Evolutionary conservation across 441 rosid genomes (phyloP).

Genomic region (Populus trichocarpa): DNA sequence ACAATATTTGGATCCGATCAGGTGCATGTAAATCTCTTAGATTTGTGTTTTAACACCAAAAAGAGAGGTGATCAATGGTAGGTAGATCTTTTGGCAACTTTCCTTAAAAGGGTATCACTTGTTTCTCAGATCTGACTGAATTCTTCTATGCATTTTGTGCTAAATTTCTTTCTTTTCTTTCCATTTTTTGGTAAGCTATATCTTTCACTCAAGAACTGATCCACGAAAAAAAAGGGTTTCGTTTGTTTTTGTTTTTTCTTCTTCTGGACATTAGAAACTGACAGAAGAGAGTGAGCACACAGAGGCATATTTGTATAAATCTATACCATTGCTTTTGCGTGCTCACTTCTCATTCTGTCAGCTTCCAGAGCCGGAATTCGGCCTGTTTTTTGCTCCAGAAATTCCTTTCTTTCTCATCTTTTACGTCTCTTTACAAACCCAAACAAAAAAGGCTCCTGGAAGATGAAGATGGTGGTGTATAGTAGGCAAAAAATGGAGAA

Average conservation of each 20-base stretch:
- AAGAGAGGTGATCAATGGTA: slow-evolving; percentile 8
- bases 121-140: slow-evolving; percentile 46
- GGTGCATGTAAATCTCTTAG: not conserved
- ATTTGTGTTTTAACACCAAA: not conserved
- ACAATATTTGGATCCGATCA: not conserved
- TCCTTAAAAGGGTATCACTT: slow-evolving; percentile 28
- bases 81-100: slow-evolving; percentile 23
- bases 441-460: not conserved
- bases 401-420: not conserved
- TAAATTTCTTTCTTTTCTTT: slow-evolving; percentile 5
- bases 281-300: slow-evolving; percentile 99
- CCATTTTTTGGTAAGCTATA: slow-evolving; percentile 18
- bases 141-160: slow-evolving; percentile 9
- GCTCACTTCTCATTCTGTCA: slow-evolving; percentile 95
- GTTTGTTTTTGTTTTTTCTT: not conserved
- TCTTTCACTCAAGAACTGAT: not conserved
- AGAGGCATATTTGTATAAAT: slow-evolving; percentile 60
- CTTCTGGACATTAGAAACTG: slow-evolving; percentile 53
- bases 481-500: not conserved
- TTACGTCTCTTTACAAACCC: not conserved
- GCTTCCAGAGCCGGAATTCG: slow-evolving; percentile 42
- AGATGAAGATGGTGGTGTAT: slow-evolving; percentile 5
- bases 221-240: not conserved
- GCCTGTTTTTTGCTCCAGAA: slow-evolving; percentile 26
- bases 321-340: slow-evolving; percentile 80